phyloP scores from a whole-genome alignment of 495 filamentous ascomycete genomes.

The Talaromyces adpressus region DNA sequence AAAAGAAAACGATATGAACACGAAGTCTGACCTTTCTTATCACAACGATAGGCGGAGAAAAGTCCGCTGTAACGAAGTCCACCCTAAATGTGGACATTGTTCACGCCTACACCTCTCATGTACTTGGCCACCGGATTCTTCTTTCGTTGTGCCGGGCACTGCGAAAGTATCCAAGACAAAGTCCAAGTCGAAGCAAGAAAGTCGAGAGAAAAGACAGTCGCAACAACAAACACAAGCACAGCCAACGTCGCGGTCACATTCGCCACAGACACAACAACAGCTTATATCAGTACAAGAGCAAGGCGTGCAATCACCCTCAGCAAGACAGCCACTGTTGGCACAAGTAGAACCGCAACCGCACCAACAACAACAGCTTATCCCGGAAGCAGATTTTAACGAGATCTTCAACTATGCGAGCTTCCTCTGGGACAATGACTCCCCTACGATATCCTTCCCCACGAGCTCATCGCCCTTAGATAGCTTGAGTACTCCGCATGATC shows the following conservation, averaged over 20 bases:
- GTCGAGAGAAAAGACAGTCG: background rate
- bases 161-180: background rate
- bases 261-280: background rate
- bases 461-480: background rate
- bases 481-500: background rate
- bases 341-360: background rate
- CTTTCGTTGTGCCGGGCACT: background rate
- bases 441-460: background rate
- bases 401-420: slow-evolving; percentile 31
- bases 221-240: background rate
- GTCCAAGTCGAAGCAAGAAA: background rate
- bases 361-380: background rate
- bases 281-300: background rate
- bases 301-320: background rate
- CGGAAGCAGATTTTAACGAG: slow-evolving; percentile 16
- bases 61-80: slow-evolving; percentile 2
- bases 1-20: background rate
- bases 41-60: slow-evolving; percentile 2
- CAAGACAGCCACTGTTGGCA: background rate
- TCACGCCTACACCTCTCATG: background rate
- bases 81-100: background rate
- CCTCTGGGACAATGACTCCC: slow-evolving; percentile 25
- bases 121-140: background rate
- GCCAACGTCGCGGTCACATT: background rate
- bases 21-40: background rate